Percentiles rank a stretch among this genome's conserved stretches.
phyloP scores from a whole-genome alignment of 805 yeast genomes.

The Zygotorulaspora florentina region DNA sequence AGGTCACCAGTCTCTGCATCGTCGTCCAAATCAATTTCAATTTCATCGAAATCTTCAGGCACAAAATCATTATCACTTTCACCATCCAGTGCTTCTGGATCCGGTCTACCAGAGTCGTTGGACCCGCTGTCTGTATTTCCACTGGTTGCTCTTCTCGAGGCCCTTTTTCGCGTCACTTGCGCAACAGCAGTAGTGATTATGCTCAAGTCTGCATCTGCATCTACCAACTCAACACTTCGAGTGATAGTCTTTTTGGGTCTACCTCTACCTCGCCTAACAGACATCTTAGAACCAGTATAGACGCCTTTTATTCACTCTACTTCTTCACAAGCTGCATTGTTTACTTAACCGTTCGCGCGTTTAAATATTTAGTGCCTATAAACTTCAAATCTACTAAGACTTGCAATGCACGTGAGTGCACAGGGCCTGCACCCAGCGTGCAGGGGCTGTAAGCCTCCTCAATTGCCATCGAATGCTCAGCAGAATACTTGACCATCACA shows the following conservation, averaged over 20 bases:
- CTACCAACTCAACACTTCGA: slow-evolving; percentile 1
- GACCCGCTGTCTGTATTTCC: background rate
- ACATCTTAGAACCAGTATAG: slow-evolving; percentile 1
- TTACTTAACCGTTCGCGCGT: too few relatives aligned
- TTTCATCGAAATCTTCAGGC: slow-evolving; percentile 13
- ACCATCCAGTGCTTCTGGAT: slow-evolving; percentile 4
- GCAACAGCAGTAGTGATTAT: slow-evolving; percentile 13
- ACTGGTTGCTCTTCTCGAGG: slow-evolving; percentile 16
- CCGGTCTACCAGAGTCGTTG: background rate
- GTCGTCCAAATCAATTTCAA: slow-evolving; percentile 7
- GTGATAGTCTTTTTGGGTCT: slow-evolving; percentile 17
- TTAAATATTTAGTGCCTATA: too few relatives aligned
- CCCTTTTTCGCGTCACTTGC: slow-evolving; percentile 7
- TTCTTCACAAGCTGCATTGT: background rate
- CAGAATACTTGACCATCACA: too few relatives aligned
- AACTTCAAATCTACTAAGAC: too few relatives aligned
- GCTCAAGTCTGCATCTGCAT: slow-evolving; percentile 4
- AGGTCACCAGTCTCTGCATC: slow-evolving; percentile 6
- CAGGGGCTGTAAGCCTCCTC: too few relatives aligned
- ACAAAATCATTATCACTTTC: slow-evolving; percentile 18
- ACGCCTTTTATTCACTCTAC: background rate
- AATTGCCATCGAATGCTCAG: too few relatives aligned
- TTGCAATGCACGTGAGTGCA: too few relatives aligned
- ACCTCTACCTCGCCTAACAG: slow-evolving; percentile 17
- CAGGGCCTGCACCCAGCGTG: too few relatives aligned